Evolutionary conservation across 176 grass and related monocot species (phyloP).

Genomic region (Triticum turgidum): DNA sequence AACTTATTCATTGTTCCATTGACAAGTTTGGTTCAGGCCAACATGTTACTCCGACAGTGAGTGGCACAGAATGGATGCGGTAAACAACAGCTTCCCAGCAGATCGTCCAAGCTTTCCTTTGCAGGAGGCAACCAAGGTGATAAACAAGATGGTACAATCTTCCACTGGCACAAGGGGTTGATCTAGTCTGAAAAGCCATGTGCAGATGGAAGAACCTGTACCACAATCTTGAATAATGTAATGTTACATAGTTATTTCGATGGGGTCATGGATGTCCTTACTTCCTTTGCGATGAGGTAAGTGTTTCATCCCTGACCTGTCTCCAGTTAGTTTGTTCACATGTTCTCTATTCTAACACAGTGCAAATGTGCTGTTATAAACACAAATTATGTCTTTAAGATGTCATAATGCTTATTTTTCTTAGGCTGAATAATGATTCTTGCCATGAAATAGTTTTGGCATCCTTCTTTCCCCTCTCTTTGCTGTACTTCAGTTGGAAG

Average conservation of each 20-base stretch:
- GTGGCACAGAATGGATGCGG: no score
- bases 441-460: not conserved
- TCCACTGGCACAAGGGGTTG: conserved; percentile 40
- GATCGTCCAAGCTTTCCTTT: conserved; percentile 21
- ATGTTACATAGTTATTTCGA: conserved; percentile 40
- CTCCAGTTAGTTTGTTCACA: conserved; percentile 21
- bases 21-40: conserved; percentile 5
- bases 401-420: not conserved
- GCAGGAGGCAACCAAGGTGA: conserved; percentile 13
- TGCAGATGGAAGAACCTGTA: conserved; percentile 44
- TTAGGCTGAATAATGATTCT: not conserved
- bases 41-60: no score
- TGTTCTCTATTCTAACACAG: conserved; percentile 30
- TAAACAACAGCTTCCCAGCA: conserved; percentile 10
- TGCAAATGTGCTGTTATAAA: not conserved
- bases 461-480: not conserved
- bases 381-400: not conserved
- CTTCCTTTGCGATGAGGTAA: conserved; percentile 36
- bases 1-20: not conserved
- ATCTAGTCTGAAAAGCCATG: conserved; percentile 53
- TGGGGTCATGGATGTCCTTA: conserved; percentile 44
- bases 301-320: conserved; percentile 30
- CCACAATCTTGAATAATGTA: conserved; percentile 42
- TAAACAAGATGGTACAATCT: conserved; percentile 28
- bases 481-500: not conserved